Evolutionary conservation across 2,329 filamentous ascomycete genomes (phyloP), one percentile per base, ranked within the genome.

Genomic region (Xylariales sp.): DNA sequence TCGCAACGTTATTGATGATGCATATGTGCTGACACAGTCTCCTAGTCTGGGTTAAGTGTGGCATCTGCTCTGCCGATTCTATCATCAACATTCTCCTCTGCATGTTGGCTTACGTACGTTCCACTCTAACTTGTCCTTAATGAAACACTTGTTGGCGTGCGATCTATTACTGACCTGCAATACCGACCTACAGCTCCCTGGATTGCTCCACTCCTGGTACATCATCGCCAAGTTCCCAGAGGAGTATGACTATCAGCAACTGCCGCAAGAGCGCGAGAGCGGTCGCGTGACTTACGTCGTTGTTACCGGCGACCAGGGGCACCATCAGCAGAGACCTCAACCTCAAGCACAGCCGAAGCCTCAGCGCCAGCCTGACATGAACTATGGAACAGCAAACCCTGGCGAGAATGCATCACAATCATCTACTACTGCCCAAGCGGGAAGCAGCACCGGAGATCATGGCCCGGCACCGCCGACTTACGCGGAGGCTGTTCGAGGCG

Each of bases 151-250:
- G n/a, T n/a, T n/a, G n/a, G 44, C 60, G 65, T 41, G 62, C 57
- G 46, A 59, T 65, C 53, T 32, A 21, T 21, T 13, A 3, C 29
- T 14, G n/a, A 38, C 45, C n/a, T n/a, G n/a, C n/a, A n/a, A 46
- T 36, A 41, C 44, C 16, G 18, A 13, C 33, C 2, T 28, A 15
- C 48, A 74, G 69, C 64, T 97, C 43, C 91, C 91, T 15, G 91
- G 91, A 44, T 83, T 97, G 34, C 69, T 98, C 3, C 93, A 98
- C 69, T 80, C 90, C 46, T 97, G 93, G 91, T 98, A 97, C 74
- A 95, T 97, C 64, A 96, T 98, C 65, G 78, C 87, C 54, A 85
- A 87, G 58, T 87, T 84, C 61, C 93, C 93, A 41, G 91, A 96
- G 44, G 72, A 82, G 41, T 76, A 76, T 61, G 78, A 84, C 46